phyloP scores from a whole-genome alignment of 1,139 yeast species.

The Hemisphaericaspora xylanilytica region DNA sequence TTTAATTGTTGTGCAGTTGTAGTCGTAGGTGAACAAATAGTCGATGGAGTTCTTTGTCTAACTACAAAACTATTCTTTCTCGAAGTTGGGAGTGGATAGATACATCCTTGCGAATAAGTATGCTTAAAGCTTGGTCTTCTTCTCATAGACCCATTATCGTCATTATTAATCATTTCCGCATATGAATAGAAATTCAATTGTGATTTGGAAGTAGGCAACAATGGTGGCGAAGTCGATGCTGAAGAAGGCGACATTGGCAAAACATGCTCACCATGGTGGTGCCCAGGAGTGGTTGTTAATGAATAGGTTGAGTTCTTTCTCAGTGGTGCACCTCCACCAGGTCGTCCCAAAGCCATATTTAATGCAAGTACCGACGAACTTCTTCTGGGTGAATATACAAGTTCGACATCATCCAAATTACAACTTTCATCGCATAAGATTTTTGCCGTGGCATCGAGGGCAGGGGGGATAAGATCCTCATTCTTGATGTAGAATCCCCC shows the following conservation, averaged over 20 bases:
- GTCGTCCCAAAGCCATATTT: slow-evolving; percentile 58
- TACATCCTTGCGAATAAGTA: slow-evolving; percentile 29
- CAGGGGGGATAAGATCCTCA: slow-evolving; percentile 78
- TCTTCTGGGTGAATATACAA: slow-evolving; percentile 62
- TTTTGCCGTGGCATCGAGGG: slow-evolving; percentile 74
- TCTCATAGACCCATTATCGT: slow-evolving; percentile 52
- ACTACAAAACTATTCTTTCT: slow-evolving; percentile 10
- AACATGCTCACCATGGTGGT: neutral
- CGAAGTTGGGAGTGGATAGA: slow-evolving; percentile 8
- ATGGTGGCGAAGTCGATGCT: slow-evolving; percentile 39
- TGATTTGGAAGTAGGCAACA: slow-evolving; percentile 42
- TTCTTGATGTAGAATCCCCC: slow-evolving; percentile 25
- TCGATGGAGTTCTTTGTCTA: slow-evolving; percentile 15
- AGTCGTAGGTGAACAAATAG: slow-evolving; percentile 15
- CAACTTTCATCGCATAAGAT: slow-evolving; percentile 55
- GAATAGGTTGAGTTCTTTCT: slow-evolving; percentile 42
- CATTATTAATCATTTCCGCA: slow-evolving; percentile 73
- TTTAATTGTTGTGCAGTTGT: neutral
- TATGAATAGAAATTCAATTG: slow-evolving; percentile 69
- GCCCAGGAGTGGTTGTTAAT: slow-evolving; percentile 1
- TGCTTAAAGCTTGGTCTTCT: slow-evolving; percentile 56
- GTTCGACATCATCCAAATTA: slow-evolving; percentile 65
- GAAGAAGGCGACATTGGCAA: slow-evolving; percentile 4
- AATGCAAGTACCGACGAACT: slow-evolving; percentile 56
- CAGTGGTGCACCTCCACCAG: slow-evolving; percentile 34